Conservation (phyloP, 2,329 filamentous ascomycete species). For the Neopestalotiopsis clavispora region DNA sequence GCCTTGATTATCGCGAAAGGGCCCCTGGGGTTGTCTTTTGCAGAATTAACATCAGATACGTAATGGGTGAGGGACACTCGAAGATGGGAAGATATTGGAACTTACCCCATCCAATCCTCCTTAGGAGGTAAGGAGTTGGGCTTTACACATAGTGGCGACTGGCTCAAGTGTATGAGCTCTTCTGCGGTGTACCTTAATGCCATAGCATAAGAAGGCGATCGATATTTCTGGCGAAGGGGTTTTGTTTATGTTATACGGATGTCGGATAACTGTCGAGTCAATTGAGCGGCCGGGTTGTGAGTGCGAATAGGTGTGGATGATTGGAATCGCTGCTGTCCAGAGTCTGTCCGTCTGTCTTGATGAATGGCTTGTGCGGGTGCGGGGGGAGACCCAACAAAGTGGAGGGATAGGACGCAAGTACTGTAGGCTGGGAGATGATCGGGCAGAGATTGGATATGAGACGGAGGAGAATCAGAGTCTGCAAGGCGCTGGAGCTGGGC, state of each 20-base stretch:
- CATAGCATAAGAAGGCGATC: slow-evolving; percentile 43
- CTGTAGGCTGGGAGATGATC: slow-evolving; percentile 1
- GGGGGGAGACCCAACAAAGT: not conserved
- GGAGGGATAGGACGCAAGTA: not conserved
- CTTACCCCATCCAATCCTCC: slow-evolving; percentile 97
- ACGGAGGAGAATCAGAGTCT: not conserved
- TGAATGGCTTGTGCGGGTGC: not conserved
- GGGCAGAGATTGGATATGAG: not conserved
- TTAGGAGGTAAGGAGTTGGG: slow-evolving; percentile 79
- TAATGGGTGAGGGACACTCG: not conserved
- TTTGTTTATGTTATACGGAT: not conserved
- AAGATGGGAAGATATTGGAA: slow-evolving; percentile 6
- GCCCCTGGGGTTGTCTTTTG: slow-evolving; percentile 49
- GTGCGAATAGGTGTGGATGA: not conserved
- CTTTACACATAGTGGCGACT: slow-evolving; percentile 83
- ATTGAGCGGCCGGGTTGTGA: not conserved
- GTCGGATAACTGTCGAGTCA: not conserved
- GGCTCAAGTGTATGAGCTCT: slow-evolving; percentile 74
- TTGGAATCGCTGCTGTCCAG: not conserved
- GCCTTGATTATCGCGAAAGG: slow-evolving; percentile 45
- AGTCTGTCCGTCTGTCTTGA: not conserved
- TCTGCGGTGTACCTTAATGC: slow-evolving; percentile 75
- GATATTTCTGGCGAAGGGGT: not conserved
- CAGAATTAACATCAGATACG: slow-evolving; percentile 8
- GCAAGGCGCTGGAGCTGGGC: not conserved